Evolutionary conservation across 805 yeast species (phyloP).

Genomic region (Blastobotrys parvus): DNA sequence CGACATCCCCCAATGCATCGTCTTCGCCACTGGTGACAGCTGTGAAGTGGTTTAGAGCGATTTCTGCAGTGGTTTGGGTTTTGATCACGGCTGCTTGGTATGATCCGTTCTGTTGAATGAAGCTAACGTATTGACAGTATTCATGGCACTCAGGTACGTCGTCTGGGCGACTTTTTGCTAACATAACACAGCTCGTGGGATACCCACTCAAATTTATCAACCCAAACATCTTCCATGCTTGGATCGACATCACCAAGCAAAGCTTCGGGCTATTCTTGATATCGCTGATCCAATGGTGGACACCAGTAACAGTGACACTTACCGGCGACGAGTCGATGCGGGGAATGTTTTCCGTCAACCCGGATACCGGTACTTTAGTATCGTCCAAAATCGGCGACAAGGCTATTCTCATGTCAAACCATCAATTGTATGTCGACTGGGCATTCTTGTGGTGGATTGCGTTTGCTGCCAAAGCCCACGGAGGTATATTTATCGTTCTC

Average conservation of each 20-base stretch:
- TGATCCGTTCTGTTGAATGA: too few species aligned
- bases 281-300: conserved; percentile 22
- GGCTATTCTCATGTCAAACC: conserved; percentile 73
- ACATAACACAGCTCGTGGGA: conserved; percentile 15
- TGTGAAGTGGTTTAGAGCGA: too few species aligned
- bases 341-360: conserved; percentile 18
- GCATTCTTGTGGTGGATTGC: conserved; percentile 79
- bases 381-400: conserved; percentile 36
- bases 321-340: conserved; percentile 23
- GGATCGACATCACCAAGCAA: conserved; percentile 28
- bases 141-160: not conserved
- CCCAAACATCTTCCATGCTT: conserved; percentile 22
- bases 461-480: conserved; percentile 58
- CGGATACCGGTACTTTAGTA: conserved; percentile 17
- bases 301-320: conserved; percentile 23
- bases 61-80: too few species aligned
- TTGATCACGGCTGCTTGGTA: too few species aligned
- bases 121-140: too few species aligned
- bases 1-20: too few species aligned
- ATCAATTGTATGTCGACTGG: conserved; percentile 95
- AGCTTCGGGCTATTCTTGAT: conserved; percentile 25
- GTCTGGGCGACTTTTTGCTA: not conserved
- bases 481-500: conserved; percentile 61
- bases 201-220: conserved; percentile 22
- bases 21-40: too few species aligned